Base-by-base conservation (phyloP, 1,284 basidiomycete genomes). In the Sphagnurus paluster region DNA sequence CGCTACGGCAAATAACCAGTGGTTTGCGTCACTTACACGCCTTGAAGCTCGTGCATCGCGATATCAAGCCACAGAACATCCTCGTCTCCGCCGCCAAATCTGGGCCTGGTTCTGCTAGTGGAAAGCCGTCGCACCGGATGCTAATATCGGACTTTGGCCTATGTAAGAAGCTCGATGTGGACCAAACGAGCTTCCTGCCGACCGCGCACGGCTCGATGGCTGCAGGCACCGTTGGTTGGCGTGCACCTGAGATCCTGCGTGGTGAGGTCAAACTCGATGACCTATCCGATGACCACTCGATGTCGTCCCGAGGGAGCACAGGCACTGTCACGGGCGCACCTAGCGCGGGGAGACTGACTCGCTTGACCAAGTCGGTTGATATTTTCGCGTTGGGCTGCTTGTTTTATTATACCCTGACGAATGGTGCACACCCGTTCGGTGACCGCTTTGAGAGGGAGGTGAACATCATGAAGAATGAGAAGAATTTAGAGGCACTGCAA, bases 1-100 rank as follows among this genome's bases (percentile, higher is more conserved):
- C 94, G 0, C 67, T 99, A 50, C 77, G 75, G 41, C 93, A 99
- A 67, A 89, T 99, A 51, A 84, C 93, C 0, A 81, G 85, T 10
- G 96, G 96, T 2, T 65, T 99, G 46, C 79, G 86, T 44, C 94
- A 98, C 66, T 74, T 99, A 7, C 96, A 99, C 64, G 89, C 82
- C 19, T 82, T 99, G 59, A 98, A 97, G 69, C 92, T 99, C 55
- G 87, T 99, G 17, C 97, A 99, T 70, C 84, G 97, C 21, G 96
- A 99, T 64, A 97, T 99, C 68, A 99, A 99, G 63, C 96, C 96
- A 3, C 95, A 97, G 67, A 99, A 99, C 62, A 98, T 99, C 46
- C 79, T 99, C 6, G 80, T 98, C n/a, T 91, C 89, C 5, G 71
- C 74, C 19, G 79, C 81, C 13, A 87, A 85, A 60, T 72, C 77